Evolutionary conservation across 805 yeast genomes (phyloP).

Genomic region (Groenewaldozyma tartarivorans): DNA sequence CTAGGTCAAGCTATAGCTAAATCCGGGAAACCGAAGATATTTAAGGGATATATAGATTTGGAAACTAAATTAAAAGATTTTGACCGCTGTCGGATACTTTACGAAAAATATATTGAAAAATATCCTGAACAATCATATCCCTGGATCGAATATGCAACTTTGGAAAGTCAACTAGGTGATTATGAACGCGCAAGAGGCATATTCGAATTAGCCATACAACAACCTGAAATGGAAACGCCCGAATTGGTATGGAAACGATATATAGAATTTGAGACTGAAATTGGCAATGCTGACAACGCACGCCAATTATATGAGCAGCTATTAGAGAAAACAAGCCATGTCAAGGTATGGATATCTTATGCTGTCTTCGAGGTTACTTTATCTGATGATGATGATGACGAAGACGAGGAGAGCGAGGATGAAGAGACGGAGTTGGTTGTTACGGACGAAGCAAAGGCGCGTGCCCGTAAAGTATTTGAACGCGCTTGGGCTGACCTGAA

Average conservation of each 20-base stretch:
- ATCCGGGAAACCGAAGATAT: conserved; percentile 42
- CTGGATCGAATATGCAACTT: conserved; percentile 57
- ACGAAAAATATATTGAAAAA: conserved; percentile 52
- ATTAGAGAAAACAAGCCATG: conserved; percentile 27
- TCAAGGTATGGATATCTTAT: conserved; percentile 48
- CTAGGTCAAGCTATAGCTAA: conserved; percentile 67
- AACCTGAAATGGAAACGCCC: conserved; percentile 21
- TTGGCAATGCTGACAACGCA: conserved; percentile 46
- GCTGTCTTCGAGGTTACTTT: conserved; percentile 66
- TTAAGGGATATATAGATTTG: conserved; percentile 53
- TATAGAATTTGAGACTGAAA: conserved; percentile 55
- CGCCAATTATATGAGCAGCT: conserved; percentile 39
- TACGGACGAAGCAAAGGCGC: conserved; percentile 39
- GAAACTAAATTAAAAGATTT: conserved; percentile 67
- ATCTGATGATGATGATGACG: conserved; percentile 36
- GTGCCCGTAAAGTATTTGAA: conserved; percentile 49
- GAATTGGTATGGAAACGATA: conserved; percentile 31
- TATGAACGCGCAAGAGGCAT: conserved; percentile 56
- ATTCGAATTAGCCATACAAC: conserved; percentile 40
- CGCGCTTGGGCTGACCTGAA: conserved; percentile 42
- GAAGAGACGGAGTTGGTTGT: conserved; percentile 41
- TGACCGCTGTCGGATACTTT: conserved; percentile 68
- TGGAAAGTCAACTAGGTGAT: conserved; percentile 65
- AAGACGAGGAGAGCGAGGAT: conserved; percentile 34
- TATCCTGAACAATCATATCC: conserved; percentile 34